Percentiles rank a stretch among this genome's conserved stretches.
These are phyloP conservation scores for Boletellus sp. DNA, from an alignment of 768 basidiomycete species.

Conservation along the genomic window DNA sequence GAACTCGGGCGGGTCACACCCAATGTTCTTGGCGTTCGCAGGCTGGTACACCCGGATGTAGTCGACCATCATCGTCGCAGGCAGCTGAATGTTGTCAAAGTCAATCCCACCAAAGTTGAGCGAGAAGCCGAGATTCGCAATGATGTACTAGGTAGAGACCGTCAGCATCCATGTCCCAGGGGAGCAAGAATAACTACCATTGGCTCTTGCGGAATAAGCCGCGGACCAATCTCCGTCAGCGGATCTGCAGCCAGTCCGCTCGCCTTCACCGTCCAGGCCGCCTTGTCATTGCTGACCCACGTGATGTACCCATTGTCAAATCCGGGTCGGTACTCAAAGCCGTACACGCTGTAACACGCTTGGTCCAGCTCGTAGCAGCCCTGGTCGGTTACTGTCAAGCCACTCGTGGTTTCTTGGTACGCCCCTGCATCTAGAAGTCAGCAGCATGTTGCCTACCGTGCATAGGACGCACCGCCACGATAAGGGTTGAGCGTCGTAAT, in stretches of 20 bases:
- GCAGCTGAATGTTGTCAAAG: conserved; percentile 49
- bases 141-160: conserved; percentile 48
- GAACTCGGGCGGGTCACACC: conserved; percentile 66
- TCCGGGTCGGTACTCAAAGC: conserved; percentile 51
- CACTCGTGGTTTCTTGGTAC: conserved; percentile 41
- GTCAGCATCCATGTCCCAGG: background rate
- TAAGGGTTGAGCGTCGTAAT: conserved; percentile 40
- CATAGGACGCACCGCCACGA: conserved; percentile 36
- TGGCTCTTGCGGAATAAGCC: conserved; percentile 68
- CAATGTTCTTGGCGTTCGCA: conserved; percentile 45
- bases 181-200: conserved; percentile 38
- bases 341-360: conserved; percentile 47
- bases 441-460: background rate
- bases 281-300: conserved; percentile 58
- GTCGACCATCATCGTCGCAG: conserved; percentile 67
- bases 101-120: conserved; percentile 65
- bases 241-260: conserved; percentile 50
- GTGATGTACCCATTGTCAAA: conserved; percentile 58
- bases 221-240: conserved; percentile 47
- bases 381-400: conserved; percentile 36
- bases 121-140: conserved; percentile 70
- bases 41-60: conserved; percentile 78
- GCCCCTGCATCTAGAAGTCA: conserved; percentile 22
- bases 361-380: conserved; percentile 41
- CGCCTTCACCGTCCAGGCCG: conserved; percentile 54